phyloP scores from a whole-genome alignment of 331 rosid species.

The Acacia pycnantha region DNA sequence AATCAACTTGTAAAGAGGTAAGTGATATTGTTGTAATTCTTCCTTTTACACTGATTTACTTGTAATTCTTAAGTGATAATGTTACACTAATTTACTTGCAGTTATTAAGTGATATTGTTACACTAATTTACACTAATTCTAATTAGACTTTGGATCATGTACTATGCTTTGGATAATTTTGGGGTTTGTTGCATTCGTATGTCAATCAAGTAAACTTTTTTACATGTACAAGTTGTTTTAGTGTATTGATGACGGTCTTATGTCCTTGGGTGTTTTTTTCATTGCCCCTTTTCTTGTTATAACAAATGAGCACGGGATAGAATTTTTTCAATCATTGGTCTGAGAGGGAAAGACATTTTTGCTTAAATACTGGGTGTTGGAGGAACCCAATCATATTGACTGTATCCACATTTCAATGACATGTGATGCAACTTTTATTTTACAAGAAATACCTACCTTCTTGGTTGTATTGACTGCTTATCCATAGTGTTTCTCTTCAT shows the following conservation, averaged over 20 bases:
- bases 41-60: too few relatives aligned
- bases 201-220: not conserved
- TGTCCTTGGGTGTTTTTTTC: not conserved
- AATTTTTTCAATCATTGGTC: not conserved
- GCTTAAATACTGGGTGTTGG: not conserved
- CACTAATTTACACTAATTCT: too few relatives aligned
- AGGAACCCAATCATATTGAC: not conserved
- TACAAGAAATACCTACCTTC: not conserved
- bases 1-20: too few relatives aligned
- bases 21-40: too few relatives aligned
- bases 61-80: too few relatives aligned
- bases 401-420: too few relatives aligned
- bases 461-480: not conserved
- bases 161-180: not conserved
- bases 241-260: not conserved
- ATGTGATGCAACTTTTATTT: not conserved
- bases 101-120: too few relatives aligned
- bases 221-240: not conserved
- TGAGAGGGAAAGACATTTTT: not conserved
- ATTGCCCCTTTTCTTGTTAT: too few relatives aligned
- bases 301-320: too few relatives aligned
- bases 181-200: not conserved
- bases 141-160: not conserved
- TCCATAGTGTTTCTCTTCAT: not conserved
- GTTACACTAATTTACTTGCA: too few relatives aligned